Conservation (phyloP, 441 rosid species). For the Geranium incanum region DNA sequence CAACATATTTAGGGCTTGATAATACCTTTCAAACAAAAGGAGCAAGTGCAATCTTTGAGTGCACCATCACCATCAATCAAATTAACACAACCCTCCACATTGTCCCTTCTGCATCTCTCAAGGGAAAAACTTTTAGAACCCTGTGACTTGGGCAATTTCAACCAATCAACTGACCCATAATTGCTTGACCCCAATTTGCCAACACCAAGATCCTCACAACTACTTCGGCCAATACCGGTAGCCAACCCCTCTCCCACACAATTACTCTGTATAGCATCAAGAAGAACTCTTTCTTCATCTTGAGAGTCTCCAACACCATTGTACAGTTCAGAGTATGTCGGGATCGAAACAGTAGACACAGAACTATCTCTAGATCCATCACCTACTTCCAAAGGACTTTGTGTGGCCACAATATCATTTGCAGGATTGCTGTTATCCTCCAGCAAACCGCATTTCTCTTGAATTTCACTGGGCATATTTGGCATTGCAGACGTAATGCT, state of each 20-base stretch:
- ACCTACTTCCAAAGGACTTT: slow-evolving; percentile 20
- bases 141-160: slow-evolving; percentile 38
- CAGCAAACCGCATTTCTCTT: slow-evolving; percentile 27
- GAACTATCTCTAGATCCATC: slow-evolving; percentile 33
- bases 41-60: slow-evolving; percentile 67
- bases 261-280: slow-evolving; percentile 23
- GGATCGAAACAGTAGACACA: slow-evolving; percentile 25
- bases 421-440: slow-evolving; percentile 14
- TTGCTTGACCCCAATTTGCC: slow-evolving; percentile 25
- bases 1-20: not conserved
- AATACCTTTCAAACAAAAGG: slow-evolving; percentile 81
- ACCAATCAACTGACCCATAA: slow-evolving; percentile 36
- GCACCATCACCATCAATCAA: slow-evolving; percentile 31
- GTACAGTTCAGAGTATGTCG: slow-evolving; percentile 20
- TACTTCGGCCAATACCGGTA: slow-evolving; percentile 24
- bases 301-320: slow-evolving; percentile 4
- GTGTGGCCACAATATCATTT: slow-evolving; percentile 18
- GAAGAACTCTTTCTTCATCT: slow-evolving; percentile 26
- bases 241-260: slow-evolving; percentile 19
- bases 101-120: slow-evolving; percentile 37
- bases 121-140: slow-evolving; percentile 37
- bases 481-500: slow-evolving; percentile 23
- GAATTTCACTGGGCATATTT: slow-evolving; percentile 22
- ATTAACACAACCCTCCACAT: slow-evolving; percentile 30
- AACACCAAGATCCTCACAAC: slow-evolving; percentile 26